Evolutionary conservation across 192 early-diverging fungal genomes (phyloP), one percentile per base, ranked within the genome.

Genomic region (Radiomyces spectabilis): DNA sequence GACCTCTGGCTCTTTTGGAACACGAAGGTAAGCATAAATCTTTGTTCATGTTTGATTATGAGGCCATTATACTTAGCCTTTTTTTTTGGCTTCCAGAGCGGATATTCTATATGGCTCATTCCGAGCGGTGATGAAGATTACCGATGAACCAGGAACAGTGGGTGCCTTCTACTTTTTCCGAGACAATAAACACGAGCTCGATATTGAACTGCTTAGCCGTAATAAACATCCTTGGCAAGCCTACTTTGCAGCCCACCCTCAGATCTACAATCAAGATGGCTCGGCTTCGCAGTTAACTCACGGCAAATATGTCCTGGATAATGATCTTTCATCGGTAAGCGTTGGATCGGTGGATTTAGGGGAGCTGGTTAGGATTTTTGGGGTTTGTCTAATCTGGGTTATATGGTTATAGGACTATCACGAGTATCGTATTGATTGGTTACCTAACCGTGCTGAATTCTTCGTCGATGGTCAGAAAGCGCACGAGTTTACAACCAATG

Each of bases 361-460:
- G n/a, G n/a, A n/a, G n/a, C n/a, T n/a, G n/a, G n/a, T n/a, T n/a
- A n/a, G n/a, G n/a, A n/a, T n/a, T n/a, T n/a, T n/a, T n/a, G n/a
- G n/a, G n/a, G n/a, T n/a, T n/a, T n/a, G n/a, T n/a, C n/a, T n/a
- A n/a, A n/a, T n/a, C n/a, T n/a, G n/a, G n/a, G n/a, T n/a, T n/a
- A n/a, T n/a, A n/a, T n/a, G n/a, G n/a, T n/a, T n/a, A 13, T 51
- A 68, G 65, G 53, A 41, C 7, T 60, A 45, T 24, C 65, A 68
- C 35, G 65, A 68, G 18, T 68, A 68, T 42, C 53, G 65, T 29
- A 61, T 68, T 52, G 65, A 68, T 41, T 68, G 65, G 65, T 39
- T 30, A 21, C 65, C 65, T 13, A 37, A 22, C 7, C 37, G 30
- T 32, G 59, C 54, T 5, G 39, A 53, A 16, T 68, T 57, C 41